phyloP scores from a whole-genome alignment of 306 rosid genomes.

The Coriaria nepalensis region DNA sequence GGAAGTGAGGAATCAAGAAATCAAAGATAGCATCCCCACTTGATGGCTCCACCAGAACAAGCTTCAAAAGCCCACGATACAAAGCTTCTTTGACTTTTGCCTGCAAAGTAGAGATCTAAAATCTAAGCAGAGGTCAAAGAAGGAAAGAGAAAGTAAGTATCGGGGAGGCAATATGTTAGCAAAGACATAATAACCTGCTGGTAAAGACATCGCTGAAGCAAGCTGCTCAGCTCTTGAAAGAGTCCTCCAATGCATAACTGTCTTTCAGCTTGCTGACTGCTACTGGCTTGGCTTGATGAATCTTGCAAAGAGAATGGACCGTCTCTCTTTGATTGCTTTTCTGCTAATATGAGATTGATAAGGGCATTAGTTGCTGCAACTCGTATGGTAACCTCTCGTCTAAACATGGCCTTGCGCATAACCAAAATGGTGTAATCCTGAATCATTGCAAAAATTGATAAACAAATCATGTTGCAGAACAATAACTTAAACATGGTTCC shows the following conservation, averaged over 20 bases:
- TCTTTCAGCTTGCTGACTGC: conserved; percentile 28
- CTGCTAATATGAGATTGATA: conserved; percentile 24
- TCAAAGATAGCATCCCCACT: conserved; percentile 21
- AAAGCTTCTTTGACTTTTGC: conserved; percentile 26
- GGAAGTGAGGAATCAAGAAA: conserved; percentile 35
- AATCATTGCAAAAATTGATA: too few relatives aligned
- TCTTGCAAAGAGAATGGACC: conserved; percentile 21
- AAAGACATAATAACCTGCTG: conserved; percentile 19
- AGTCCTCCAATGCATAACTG: conserved; percentile 13
- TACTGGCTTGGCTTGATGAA: conserved; percentile 34
- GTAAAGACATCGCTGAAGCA: conserved; percentile 31
- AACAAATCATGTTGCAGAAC: too few relatives aligned
- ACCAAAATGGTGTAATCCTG: conserved; percentile 31
- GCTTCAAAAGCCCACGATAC: conserved; percentile 32
- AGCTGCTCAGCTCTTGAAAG: conserved; percentile 31
- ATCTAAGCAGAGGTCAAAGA: too few relatives aligned
- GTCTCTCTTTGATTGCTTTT: conserved; percentile 25
- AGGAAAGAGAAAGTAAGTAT: too few relatives aligned
- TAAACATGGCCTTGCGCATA: conserved; percentile 34
- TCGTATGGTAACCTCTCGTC: conserved; percentile 27
- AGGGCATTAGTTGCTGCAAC: conserved; percentile 25
- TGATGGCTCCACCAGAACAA: conserved; percentile 23
- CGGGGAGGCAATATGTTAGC: too few relatives aligned
- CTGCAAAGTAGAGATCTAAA: too few relatives aligned
- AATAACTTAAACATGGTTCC: too few relatives aligned